Evolutionary conservation across 2,329 filamentous ascomycete species (phyloP).

Genomic region (Eutypella sp.): DNA sequence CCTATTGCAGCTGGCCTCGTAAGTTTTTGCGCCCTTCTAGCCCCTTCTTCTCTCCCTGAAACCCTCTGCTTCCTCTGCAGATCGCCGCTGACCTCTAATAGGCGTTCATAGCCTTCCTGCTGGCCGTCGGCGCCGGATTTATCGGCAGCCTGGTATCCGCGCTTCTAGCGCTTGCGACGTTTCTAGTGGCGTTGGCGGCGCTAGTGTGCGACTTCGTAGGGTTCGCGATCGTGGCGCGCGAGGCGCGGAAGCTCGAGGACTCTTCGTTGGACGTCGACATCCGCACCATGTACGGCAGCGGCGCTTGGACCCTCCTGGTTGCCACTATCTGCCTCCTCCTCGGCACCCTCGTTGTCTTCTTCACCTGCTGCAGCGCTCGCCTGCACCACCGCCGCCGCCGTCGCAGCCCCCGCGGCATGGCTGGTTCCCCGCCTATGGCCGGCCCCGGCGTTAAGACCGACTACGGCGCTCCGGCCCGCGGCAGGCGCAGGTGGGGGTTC

Average conservation of each 20-base stretch:
- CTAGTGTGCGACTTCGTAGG: slow-evolving; percentile 40
- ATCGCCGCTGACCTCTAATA: not conserved
- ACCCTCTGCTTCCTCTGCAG: not conserved
- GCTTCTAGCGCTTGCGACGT: slow-evolving; percentile 33
- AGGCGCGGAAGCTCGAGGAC: slow-evolving; percentile 14
- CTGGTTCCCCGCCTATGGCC: too few relatives aligned
- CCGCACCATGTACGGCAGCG: slow-evolving; percentile 45
- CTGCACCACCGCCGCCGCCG: slow-evolving; percentile 33
- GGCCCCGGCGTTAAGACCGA: slow-evolving; percentile 18
- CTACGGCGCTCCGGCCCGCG: slow-evolving; percentile 18
- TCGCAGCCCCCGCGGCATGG: too few relatives aligned
- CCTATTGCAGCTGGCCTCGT: slow-evolving; percentile 21
- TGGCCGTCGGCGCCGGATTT: slow-evolving; percentile 37
- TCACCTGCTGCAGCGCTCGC: slow-evolving; percentile 56
- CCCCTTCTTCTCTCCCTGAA: slow-evolving; percentile 35
- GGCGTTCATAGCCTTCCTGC: slow-evolving; percentile 41
- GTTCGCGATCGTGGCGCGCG: slow-evolving; percentile 32
- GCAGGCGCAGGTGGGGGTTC: slow-evolving; percentile 2
- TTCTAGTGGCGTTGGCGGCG: slow-evolving; percentile 36
- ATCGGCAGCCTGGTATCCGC: slow-evolving; percentile 36
- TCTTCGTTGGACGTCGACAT: slow-evolving; percentile 10
- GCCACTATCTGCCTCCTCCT: slow-evolving; percentile 51
- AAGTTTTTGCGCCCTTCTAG: not conserved
- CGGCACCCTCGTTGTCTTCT: slow-evolving; percentile 52
- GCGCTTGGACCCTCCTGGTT: slow-evolving; percentile 55